phyloP scores from a whole-genome alignment of 2,329 filamentous ascomycete genomes.

The Nothophoma quercina region DNA sequence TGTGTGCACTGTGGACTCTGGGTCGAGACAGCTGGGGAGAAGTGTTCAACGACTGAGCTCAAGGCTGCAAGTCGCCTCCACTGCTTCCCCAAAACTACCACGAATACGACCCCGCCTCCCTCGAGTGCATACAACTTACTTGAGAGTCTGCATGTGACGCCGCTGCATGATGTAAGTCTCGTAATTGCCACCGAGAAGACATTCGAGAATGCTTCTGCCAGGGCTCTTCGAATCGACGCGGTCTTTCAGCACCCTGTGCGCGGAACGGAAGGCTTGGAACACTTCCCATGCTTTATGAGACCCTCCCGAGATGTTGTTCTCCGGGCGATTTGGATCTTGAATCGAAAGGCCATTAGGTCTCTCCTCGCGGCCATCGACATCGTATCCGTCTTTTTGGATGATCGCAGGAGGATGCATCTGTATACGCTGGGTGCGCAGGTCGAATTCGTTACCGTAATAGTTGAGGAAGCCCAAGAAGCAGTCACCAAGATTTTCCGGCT shows the following conservation, averaged over 20 bases:
- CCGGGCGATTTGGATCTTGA: conserved; percentile 84
- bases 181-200: conserved; percentile 81
- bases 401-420: conserved; percentile 74
- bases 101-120: conserved; percentile 3
- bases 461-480: conserved; percentile 88
- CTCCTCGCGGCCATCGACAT: conserved; percentile 42
- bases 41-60: background rate
- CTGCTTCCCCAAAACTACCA: conserved; percentile 3
- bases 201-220: conserved; percentile 69
- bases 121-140: conserved; percentile 34
- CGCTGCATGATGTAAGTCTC: conserved; percentile 75
- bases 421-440: conserved; percentile 75
- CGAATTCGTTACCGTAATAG: conserved; percentile 84
- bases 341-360: conserved; percentile 75
- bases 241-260: conserved; percentile 49
- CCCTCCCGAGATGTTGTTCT: conserved; percentile 91
- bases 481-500: conserved; percentile 71
- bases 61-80: background rate
- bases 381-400: conserved; percentile 66
- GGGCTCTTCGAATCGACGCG: conserved; percentile 24
- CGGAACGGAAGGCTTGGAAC: conserved; percentile 70
- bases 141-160: conserved; percentile 59
- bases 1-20: conserved; percentile 4
- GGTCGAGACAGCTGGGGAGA: conserved; percentile 3
- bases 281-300: conserved; percentile 75